Conservation (phyloP, 306 rosid genomes). For the Vigna reflexopilosa region DNA sequence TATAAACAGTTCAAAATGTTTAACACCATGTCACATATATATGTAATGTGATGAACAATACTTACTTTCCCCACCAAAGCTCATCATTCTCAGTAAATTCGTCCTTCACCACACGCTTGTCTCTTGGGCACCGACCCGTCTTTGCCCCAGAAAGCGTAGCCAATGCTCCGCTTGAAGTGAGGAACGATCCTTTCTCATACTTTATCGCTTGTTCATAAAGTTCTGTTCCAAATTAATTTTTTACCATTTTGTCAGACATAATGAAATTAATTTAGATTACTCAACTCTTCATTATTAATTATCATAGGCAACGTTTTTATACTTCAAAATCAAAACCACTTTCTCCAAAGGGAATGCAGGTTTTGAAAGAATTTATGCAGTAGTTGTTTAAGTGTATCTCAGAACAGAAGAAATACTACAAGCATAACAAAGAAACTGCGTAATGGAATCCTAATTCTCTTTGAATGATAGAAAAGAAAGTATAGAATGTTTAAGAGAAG, state of each 20-base stretch:
- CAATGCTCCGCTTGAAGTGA: slow-evolving; percentile 79
- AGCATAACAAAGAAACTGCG: too few species aligned
- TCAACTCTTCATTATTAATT: too few species aligned
- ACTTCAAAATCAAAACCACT: too few species aligned
- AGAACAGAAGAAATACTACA: too few species aligned
- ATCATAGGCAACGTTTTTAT: too few species aligned
- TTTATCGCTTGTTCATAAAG: slow-evolving; percentile 82
- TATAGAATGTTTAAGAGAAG: not conserved
- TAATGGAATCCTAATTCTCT: too few species aligned
- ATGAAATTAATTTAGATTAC: too few species aligned
- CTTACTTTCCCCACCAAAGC: slow-evolving; percentile 99
- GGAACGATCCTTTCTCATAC: slow-evolving; percentile 83
- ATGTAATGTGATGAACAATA: not conserved
- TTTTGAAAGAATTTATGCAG: too few species aligned
- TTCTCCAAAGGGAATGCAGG: too few species aligned
- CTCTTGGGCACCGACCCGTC: slow-evolving; percentile 90
- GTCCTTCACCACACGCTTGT: slow-evolving; percentile 85
- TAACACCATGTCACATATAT: not conserved
- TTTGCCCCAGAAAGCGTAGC: slow-evolving; percentile 95
- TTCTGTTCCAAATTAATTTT: slow-evolving; percentile 41
- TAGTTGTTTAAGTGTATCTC: too few species aligned
- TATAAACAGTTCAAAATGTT: too few species aligned
- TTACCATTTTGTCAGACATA: slow-evolving; percentile 1
- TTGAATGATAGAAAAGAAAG: too few species aligned
- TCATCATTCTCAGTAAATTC: slow-evolving; percentile 66